Base-by-base conservation (phyloP, 768 basidiomycete species). In the Hypholoma fasciculare region DNA sequence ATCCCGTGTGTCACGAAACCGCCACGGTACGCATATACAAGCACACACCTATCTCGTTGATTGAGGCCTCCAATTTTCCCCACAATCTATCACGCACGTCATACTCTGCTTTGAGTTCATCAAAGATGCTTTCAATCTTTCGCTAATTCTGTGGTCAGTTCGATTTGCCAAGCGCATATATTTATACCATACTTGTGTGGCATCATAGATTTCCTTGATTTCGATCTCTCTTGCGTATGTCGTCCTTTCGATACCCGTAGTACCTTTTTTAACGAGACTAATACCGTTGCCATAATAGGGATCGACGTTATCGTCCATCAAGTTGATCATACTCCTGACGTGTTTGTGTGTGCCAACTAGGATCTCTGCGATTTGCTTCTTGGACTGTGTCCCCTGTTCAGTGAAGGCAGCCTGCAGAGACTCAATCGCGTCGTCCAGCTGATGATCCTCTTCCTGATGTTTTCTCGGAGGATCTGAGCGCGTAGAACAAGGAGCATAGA, bases 221-320 rank as follows among this genome's bases (percentile, higher is more conserved):
- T 77, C 74, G 54, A 77, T 73, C 57, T 82, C 71, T 58, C 82
- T 79, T 36, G 70, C 72, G 30, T 81, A 71, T 14, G 73, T 70
- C 16, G 76, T 64, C 0, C 67, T 63, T 65, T 90, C 89, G 49
- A 81, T 70, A 11, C 73, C 74, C 64, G 82, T 83, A 68, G 84
- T 80, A 19, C 78, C 81, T 16, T 78, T 76, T 65, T 88, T 81
- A 70, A 88, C 83, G 6, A 72, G 67, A 11, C 82, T 67, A 37
- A 88, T 67, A 7, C 82, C 86, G 52, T 71, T 71, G 0, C 67
- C 71, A 56, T 71, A 79, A 1, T 61, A 60, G 12, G 63, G 57
- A 64, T 82, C 81, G 37, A 78, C 72, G 44, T 72, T 69, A 2
- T 72, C 67, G 36, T 76, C 70, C 20, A 82, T 63, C 62, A 65